Base-by-base conservation (phyloP, 2,329 filamentous ascomycete species). In the Sporothrix dimorphospora region DNA sequence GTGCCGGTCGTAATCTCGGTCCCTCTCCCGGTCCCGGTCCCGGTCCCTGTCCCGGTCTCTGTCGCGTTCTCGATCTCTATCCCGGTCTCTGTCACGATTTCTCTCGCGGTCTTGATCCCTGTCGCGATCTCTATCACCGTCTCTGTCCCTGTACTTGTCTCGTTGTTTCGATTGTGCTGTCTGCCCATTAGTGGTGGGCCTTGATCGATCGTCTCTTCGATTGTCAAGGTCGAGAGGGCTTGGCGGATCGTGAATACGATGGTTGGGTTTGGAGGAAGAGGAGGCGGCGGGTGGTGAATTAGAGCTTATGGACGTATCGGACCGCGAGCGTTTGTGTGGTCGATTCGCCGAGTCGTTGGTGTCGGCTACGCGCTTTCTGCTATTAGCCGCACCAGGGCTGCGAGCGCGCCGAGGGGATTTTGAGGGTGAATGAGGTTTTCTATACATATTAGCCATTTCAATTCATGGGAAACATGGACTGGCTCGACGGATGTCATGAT, bases 341-440 rank as follows among this genome's bases (percentile, higher is more conserved):
- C 85, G 82, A 30, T 76, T 72, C 2, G 53, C 40, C 42, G 82
- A 81, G 34, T 85, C 84, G 24, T 86, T 83, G 7, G 74, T 67
- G 19, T 88, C 85, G 16, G 80, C 78, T 12, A 77, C 73, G 53
- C 85, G 85, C 79, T 87, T 88, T 75, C 82, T 85, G 73, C 78
- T 82, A 67, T 85, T 83, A 8, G 81, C 51, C 74, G 75, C 81
- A 78, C 76, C 82, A 73, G 69, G 81, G 76, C 61, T 82, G 79
- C 55, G 81, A 73, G 40, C 78, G 78, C 61, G 78, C 71, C 76
- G 77, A 1, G 76, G 70, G 4, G 82, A 80, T 75, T 81, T 83
- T 0, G 72, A 57, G 2, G 69, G 70, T 1, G 74, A 71, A n/a
- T 67, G 65, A 19, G 77, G 77, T 71, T 73, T 75, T 72, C 78